Conservation (phyloP, 805 yeast genomes). For the Barnettozyma wickerhamii region DNA sequence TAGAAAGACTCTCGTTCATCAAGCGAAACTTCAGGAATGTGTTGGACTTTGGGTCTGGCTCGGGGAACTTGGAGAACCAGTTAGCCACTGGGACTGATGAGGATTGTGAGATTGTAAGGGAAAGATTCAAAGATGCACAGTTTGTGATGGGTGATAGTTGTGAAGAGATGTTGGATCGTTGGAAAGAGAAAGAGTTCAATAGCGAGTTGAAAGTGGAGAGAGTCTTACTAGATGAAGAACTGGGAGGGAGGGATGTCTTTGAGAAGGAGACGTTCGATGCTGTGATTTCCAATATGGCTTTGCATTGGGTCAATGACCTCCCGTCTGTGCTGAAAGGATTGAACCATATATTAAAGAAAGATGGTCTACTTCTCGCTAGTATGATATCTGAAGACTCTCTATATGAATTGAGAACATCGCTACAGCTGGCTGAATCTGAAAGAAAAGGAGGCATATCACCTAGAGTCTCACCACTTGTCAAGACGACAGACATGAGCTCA, state of each 20-base stretch:
- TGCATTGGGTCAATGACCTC: conserved; percentile 88
- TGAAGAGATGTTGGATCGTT: conserved; percentile 46
- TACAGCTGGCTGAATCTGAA: conserved; percentile 81
- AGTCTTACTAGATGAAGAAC: conserved; percentile 65
- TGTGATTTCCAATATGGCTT: conserved; percentile 63
- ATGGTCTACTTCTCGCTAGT: conserved; percentile 77
- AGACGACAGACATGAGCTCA: conserved; percentile 70
- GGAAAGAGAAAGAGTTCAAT: conserved; percentile 38
- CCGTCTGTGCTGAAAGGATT: conserved; percentile 58
- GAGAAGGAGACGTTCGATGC: conserved; percentile 52
- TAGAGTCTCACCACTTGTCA: conserved; percentile 75
- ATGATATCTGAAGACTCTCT: conserved; percentile 82
- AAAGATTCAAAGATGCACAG: conserved; percentile 39
- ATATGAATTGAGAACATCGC: conserved; percentile 74
- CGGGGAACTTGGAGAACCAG: conserved; percentile 54
- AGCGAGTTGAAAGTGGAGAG: conserved; percentile 42
- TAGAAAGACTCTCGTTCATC: conserved; percentile 72
- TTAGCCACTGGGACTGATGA: conserved; percentile 31
- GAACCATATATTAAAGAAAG: conserved; percentile 61
- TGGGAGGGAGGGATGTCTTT: conserved; percentile 40
- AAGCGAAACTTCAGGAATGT: conserved; percentile 56
- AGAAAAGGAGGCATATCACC: conserved; percentile 78
- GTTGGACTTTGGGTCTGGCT: conserved; percentile 70
- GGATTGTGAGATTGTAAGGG: conserved; percentile 49
- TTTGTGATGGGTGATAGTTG: conserved; percentile 69